Evolutionary conservation across 2,329 filamentous ascomycete species (phyloP), one percentile per base, ranked within the genome.

Genomic region (Pyrenophora seminiperda): DNA sequence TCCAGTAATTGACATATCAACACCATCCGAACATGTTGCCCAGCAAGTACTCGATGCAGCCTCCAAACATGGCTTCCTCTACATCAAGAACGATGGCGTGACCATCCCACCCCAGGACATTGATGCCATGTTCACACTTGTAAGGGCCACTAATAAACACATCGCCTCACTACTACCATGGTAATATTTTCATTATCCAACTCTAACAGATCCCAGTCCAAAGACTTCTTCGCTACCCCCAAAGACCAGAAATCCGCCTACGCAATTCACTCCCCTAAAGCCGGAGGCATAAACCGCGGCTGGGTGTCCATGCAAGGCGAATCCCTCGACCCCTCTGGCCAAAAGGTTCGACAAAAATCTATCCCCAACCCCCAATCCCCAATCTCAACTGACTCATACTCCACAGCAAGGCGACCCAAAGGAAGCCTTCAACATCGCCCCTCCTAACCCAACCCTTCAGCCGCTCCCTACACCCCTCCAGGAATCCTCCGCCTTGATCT

Each of bases 291-390:
- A 77, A 97, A 97, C 68, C 84, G 86, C 33, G 94, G 93, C 51
- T 99, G 92, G 91, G 84, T 89, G 1, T 85, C 85, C 13, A 92
- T 96, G 88, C 88, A 93, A 65, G 84, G 85, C 10, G 93, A 99
- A 75, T 93, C 88, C 0, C 77, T 97, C 9, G 93, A 97, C 70
- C 91, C 92, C 2, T 84, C 86, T 61, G 85, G 86, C 47, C 91
- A 97, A 72, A 84, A 86, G 73, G 89, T 89, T 79, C 42, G 9
- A 14, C n/a, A 17, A 7, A 36, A 13, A 6, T 7, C 15, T 7
- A n/a, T 5, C n/a, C 10, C 14, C 17, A n/a, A n/a, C 27, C 13
- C 15, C 10, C 5, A 38, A 10, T 11, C 5, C 11, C 38, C n/a
- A 13, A 41, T 24, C 29, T 33, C 37, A 32, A 15, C 41, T 20